Base-by-base conservation (phyloP, 805 yeast species). In the Saturnispora dispora region DNA sequence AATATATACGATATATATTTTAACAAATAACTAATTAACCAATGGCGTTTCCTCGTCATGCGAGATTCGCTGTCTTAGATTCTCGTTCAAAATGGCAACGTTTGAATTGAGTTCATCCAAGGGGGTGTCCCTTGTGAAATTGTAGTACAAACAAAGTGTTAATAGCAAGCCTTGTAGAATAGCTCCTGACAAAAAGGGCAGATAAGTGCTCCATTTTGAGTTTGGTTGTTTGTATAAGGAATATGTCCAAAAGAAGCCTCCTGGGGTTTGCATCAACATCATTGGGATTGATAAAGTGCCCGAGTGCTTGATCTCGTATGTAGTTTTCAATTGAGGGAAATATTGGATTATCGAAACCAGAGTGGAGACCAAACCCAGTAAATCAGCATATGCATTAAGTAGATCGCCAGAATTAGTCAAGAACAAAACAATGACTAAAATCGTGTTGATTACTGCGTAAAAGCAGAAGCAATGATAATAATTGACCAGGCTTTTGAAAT, bases 251-350 rank as follows among this genome's bases (percentile, higher is more conserved):
- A 87, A 52, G 56, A 77, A 83, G 17, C 96, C 96, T 15, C 96
- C 96, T 0, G 96, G 96, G 18, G 95, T 86, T 63, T 88, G 96
- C 56, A 88, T 75, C 42, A 81, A 68, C 91, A 88, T 85, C 88
- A 85, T 86, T 6, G 81, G 77, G 10, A 86, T 71, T 0, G 95
- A 85, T 22, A 88, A 71, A 1, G 89, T 82, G 9, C 96, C 96
- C 0, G 95, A 82, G 56, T 82, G 89, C 60, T 83, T 82, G 53
- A 88, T 71, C 1, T 55, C 60, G 59, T 72, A 83, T 0, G 96
- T 88, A 39, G 90, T 85, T 55, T 71, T 65, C 9, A 88, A 73
- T 65, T 88, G 96, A 0, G 96, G 96, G 47, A 87, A 68, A 59
- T 86, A 88, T 66, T 88, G 95, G 32, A 82, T 65, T 18, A 80